Evolutionary conservation across 306 rosid species (phyloP), one percentile per base, ranked within the genome.

Genomic region (Adenanthera pavonina): DNA sequence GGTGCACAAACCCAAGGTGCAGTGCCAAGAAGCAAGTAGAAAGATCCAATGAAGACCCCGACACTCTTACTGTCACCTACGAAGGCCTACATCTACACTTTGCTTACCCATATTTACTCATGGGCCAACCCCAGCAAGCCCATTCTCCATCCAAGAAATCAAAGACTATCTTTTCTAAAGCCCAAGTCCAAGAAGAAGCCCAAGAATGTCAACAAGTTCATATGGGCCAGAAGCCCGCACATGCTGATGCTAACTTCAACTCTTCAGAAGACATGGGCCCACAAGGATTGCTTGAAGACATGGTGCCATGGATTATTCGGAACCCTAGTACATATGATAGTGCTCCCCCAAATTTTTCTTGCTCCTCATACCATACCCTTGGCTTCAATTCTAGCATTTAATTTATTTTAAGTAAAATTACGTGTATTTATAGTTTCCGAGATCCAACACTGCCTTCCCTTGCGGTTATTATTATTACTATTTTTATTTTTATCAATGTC

Each of bases 21-120:
- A 84, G 86, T 81, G 99, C 99, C 25, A 95, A 92, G 92, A 95
- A 91, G 85, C 99, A 95, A 57, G 97, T 95, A 9, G 99, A 95
- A 78, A 91, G 92, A 90, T 92, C 97, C 47, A 79, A 68, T 36
- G 97, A 89, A 56, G 98, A 95, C 67, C 89, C 90, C 35, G 95
- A 95, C 69, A 90, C 94, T 61, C 87, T 89, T 38, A 84, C 91
- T 83, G 92, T 95, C 79, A 92, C 95, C 17, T 95, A 95, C 73
- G 97, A 95, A 84, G 99, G 97, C 7, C 97, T 95, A 35, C 99
- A 95, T 84, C 60, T 95, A 0, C 98, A 95, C 87, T 95, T 89
- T 80, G 87, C 99, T 9, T 91, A 89, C 78, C 98, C 97, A 54
- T 88, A 85, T 54, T 85, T 91, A 10, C 6, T 88, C 52, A 77